Conservation (phyloP, 257 asterid genomes). For the Rhazya stricta region DNA sequence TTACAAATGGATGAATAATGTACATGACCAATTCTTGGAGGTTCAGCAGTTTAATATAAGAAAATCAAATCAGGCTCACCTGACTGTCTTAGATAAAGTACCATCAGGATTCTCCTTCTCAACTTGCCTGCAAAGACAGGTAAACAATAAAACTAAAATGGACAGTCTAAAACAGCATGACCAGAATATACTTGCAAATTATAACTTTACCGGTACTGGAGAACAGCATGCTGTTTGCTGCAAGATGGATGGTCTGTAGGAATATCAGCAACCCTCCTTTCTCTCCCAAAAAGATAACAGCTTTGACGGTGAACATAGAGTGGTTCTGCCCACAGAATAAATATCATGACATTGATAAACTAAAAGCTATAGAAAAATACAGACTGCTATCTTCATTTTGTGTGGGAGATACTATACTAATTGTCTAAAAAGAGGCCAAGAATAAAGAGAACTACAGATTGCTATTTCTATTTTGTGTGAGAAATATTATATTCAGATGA, state of each 20-base stretch:
- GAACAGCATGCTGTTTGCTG: slow-evolving; percentile 99
- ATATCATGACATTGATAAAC: background rate
- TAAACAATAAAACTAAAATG: slow-evolving; percentile 2
- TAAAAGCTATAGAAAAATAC: background rate
- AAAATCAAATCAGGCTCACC: slow-evolving; percentile 33
- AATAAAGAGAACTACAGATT: background rate
- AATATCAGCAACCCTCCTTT: slow-evolving; percentile 89
- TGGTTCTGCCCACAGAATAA: slow-evolving; percentile 51
- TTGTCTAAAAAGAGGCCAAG: no score
- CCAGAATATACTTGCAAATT: background rate
- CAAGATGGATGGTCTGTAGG: slow-evolving; percentile 99
- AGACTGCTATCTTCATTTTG: background rate
- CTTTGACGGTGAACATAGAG: slow-evolving; percentile 89
- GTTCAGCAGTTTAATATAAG: slow-evolving; percentile 10
- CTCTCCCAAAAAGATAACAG: slow-evolving; percentile 97
- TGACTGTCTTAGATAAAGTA: slow-evolving; percentile 56
- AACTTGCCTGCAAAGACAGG: slow-evolving; percentile 63
- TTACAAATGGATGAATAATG: slow-evolving; percentile 10
- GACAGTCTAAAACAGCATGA: slow-evolving; percentile 6
- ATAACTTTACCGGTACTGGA: slow-evolving; percentile 70
- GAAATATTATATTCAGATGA: background rate
- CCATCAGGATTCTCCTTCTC: slow-evolving; percentile 90
- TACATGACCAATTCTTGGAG: slow-evolving; percentile 13
- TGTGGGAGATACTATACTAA: no score
- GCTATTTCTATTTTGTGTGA: background rate